Conservation (phyloP, 2,329 filamentous ascomycete species). For the Phyllosticta capitalensis region DNA sequence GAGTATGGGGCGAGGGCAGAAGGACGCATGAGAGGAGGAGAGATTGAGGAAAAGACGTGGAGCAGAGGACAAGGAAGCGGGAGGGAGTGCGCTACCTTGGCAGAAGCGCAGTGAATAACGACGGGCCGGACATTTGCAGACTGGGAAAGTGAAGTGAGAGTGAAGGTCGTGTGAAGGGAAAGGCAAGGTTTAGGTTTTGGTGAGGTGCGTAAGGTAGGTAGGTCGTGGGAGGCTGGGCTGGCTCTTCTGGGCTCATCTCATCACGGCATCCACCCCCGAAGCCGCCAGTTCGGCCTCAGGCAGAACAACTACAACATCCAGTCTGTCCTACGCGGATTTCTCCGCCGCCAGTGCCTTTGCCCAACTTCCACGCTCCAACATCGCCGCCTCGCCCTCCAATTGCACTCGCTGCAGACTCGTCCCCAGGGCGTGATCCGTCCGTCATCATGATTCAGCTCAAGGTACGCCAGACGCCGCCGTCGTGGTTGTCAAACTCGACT, state of each 20-base stretch:
- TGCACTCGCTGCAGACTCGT: not conserved
- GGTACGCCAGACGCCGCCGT: conserved; percentile 16
- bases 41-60: conserved; percentile 8
- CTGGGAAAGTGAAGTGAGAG: not conserved
- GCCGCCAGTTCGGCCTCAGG: not conserved
- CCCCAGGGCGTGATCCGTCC: not conserved
- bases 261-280: conserved; percentile 9
- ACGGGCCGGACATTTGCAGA: not conserved
- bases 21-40: conserved; percentile 11
- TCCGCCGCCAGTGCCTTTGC: not conserved
- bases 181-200: not conserved
- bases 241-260: not conserved
- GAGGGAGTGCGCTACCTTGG: conserved; percentile 20
- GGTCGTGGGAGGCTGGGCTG: not conserved
- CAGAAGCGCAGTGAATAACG: conserved; percentile 3
- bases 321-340: conserved; percentile 1
- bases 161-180: not conserved
- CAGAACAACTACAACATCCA: not conserved
- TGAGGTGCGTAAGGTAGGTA: not conserved
- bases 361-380: conserved; percentile 2
- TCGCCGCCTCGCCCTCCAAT: conserved; percentile 4
- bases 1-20: conserved; percentile 7
- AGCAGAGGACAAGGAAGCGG: conserved; percentile 8
- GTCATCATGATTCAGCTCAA: conserved; percentile 65
- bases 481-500: not conserved